These are phyloP conservation scores for Lanmaoa pseudosensibilis DNA, from an alignment of 768 basidiomycete species.

Conservation along the genomic window DNA sequence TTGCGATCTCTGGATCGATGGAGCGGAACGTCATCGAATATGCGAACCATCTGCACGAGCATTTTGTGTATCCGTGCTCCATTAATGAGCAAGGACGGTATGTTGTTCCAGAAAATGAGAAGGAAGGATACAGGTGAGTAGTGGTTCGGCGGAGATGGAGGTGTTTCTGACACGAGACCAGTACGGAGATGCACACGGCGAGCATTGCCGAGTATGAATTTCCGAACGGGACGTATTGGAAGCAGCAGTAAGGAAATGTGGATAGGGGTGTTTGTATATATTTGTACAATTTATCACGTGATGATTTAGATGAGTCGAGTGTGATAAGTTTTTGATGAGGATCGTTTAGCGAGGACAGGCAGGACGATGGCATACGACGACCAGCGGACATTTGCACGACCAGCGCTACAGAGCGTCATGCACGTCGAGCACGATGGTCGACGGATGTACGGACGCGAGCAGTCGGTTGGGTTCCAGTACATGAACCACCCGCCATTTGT, in stretches of 20 bases:
- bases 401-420: conserved; percentile 11
- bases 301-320: conserved; percentile 1
- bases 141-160: conserved; percentile 2
- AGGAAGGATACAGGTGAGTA: conserved; percentile 64
- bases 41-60: conserved; percentile 86
- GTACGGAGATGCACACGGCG: conserved; percentile 81
- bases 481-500: conserved; percentile 3
- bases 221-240: conserved; percentile 55
- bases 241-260: neutral
- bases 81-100: conserved; percentile 85
- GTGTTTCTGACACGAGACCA: conserved; percentile 5
- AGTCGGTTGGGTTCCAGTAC: conserved; percentile 25
- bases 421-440: conserved; percentile 14
- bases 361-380: conserved; percentile 26
- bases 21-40: conserved; percentile 90
- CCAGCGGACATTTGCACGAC: conserved; percentile 11
- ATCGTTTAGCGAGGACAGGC: neutral
- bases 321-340: conserved; percentile 9
- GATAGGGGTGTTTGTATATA: conserved; percentile 23
- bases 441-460: conserved; percentile 1
- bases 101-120: conserved; percentile 71
- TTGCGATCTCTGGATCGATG: conserved; percentile 83
- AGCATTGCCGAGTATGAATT: conserved; percentile 81
- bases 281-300: conserved; percentile 20
- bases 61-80: conserved; percentile 81